Percentiles rank a stretch among this genome's conserved stretches.
Conservation (phyloP, 2,329 filamentous ascomycete genomes). For the Bipolaris oryzae region DNA sequence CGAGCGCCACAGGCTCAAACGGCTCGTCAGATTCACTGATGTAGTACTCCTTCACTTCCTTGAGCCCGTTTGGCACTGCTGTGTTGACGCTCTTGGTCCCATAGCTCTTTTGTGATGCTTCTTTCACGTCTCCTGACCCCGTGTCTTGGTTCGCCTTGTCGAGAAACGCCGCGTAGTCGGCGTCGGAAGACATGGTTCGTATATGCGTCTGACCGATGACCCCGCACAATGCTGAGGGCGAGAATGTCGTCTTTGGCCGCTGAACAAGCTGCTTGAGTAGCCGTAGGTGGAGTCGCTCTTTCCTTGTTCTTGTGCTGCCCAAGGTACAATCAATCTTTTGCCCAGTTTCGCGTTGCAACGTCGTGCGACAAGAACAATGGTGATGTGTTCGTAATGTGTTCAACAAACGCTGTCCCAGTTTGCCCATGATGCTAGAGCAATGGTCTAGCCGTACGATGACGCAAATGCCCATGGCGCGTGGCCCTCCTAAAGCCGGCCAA, state of each 20-base stretch:
- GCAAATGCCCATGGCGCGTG: constrained; percentile 21
- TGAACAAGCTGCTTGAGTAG: background rate
- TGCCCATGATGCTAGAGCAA: constrained; percentile 21
- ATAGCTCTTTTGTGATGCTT: constrained; percentile 27
- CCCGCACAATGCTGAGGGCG: background rate
- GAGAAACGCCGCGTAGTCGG: constrained; percentile 82
- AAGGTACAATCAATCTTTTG: background rate
- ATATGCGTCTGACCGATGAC: background rate
- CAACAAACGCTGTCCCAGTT: constrained; percentile 11
- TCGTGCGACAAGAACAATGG: background rate
- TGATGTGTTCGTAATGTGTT: background rate
- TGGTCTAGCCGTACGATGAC: constrained; percentile 30
- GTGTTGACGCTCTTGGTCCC: constrained; percentile 53
- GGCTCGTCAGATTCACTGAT: constrained; percentile 84
- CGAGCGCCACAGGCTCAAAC: constrained; percentile 76
- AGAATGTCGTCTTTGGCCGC: background rate
- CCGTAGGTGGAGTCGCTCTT: background rate
- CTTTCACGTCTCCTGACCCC: constrained; percentile 31
- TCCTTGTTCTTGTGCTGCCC: background rate
- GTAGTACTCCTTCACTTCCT: constrained; percentile 66
- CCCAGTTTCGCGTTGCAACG: background rate
- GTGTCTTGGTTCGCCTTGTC: constrained; percentile 82
- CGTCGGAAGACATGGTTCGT: constrained; percentile 72
- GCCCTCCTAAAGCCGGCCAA: constrained; percentile 15
- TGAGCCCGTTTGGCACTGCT: constrained; percentile 60